A percentile compares a stretch with the other conserved stretches of the same genome.
Conservation (phyloP, 2,329 filamentous ascomycete genomes). For the Fragosphaeria purpurea region DNA sequence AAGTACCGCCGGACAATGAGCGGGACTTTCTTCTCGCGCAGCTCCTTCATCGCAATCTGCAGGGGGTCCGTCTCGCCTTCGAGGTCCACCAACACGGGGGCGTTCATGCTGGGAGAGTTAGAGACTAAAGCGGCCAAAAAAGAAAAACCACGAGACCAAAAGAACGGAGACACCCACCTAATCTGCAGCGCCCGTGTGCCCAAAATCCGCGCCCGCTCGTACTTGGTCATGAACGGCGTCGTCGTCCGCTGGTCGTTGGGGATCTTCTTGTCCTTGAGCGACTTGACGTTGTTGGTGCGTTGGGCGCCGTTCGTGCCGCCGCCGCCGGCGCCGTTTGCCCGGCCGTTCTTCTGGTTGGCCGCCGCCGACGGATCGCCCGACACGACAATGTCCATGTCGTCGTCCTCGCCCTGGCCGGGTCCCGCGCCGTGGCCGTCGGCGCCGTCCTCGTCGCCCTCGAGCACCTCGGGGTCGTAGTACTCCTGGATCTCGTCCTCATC, state of each 20-base stretch:
- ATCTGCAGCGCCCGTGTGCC: conserved; percentile 93
- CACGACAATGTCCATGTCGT: conserved; percentile 47
- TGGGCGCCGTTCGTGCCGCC: conserved; percentile 34
- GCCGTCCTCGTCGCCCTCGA: conserved; percentile 45
- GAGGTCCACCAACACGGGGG: conserved; percentile 88
- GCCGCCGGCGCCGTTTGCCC: conserved; percentile 31
- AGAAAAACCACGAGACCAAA: no score
- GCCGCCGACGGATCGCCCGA: conserved; percentile 53
- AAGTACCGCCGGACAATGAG: conserved; percentile 90
- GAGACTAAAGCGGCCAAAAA: no score
- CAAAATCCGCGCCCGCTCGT: conserved; percentile 86
- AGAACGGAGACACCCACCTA: conserved; percentile 49
- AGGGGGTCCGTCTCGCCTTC: conserved; percentile 97
- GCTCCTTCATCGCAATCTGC: conserved; percentile 94
- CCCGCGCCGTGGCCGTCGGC: conserved; percentile 41
- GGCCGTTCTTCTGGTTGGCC: conserved; percentile 31
- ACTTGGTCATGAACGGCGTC: conserved; percentile 99
- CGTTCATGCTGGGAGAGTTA: conserved; percentile 66
- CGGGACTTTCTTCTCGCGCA: conserved; percentile 97
- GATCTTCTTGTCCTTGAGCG: conserved; percentile 75
- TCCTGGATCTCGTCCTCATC: conserved; percentile 59
- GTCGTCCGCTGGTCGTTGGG: conserved; percentile 79
- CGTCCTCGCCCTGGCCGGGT: conserved; percentile 45
- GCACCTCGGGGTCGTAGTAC: conserved; percentile 45
- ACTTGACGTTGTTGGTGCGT: conserved; percentile 41